Evolutionary conservation across 352 stramenopile genomes (phyloP).

Genomic region (Phytophthora parvispora): DNA sequence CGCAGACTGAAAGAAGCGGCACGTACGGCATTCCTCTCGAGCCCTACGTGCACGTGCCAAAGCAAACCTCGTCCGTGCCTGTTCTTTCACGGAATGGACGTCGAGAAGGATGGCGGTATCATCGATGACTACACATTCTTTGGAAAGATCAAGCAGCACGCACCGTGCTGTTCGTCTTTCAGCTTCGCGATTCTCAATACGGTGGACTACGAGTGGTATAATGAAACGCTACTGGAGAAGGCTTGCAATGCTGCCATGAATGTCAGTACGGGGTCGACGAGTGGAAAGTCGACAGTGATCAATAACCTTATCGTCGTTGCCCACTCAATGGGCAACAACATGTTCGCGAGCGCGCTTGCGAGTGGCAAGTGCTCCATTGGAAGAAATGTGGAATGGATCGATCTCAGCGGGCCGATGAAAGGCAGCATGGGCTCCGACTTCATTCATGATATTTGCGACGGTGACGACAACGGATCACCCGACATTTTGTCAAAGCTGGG

Average conservation of each 20-base stretch:
- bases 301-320: constrained; percentile 52
- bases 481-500: constrained; percentile 15
- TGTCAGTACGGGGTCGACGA: constrained; percentile 13
- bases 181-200: neutral
- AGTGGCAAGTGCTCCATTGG: constrained; percentile 43
- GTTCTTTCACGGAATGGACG: constrained; percentile 54
- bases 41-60: constrained; percentile 30
- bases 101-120: constrained; percentile 13
- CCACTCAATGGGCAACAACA: constrained; percentile 45
- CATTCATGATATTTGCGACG: constrained; percentile 34
- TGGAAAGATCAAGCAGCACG: neutral
- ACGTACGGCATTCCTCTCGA: neutral
- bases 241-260: constrained; percentile 32
- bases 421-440: constrained; percentile 30
- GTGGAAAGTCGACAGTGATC: constrained; percentile 34
- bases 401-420: constrained; percentile 22
- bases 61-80: constrained; percentile 40
- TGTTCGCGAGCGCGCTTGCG: constrained; percentile 44
- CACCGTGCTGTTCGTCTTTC: neutral
- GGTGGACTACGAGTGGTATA: neutral
- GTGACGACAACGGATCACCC: constrained; percentile 9
- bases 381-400: constrained; percentile 35
- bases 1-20: neutral
- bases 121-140: constrained; percentile 1
- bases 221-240: neutral